Conservation (phyloP, 1,139 yeast species). For the Magnusiomyces paraingens region DNA sequence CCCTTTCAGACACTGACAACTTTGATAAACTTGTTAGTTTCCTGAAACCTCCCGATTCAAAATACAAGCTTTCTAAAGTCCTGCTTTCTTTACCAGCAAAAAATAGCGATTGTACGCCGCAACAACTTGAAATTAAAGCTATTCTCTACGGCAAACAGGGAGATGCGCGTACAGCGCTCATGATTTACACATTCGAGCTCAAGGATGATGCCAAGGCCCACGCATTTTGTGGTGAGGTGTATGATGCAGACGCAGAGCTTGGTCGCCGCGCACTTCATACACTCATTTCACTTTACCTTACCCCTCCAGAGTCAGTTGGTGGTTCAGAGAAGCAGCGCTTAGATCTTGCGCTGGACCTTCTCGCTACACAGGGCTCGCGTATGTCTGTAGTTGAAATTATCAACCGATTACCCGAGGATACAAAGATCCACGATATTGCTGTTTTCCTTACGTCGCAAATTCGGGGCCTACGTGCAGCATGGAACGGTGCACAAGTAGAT, state of each 20-base stretch:
- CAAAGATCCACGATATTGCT: slow-evolving; percentile 42
- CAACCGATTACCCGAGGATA: slow-evolving; percentile 44
- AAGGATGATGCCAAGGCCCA: slow-evolving; percentile 54
- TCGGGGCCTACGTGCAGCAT: slow-evolving; percentile 32
- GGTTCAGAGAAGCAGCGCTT: slow-evolving; percentile 24
- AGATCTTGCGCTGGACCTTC: slow-evolving; percentile 39
- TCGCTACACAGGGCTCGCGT: slow-evolving; percentile 46
- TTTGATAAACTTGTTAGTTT: slow-evolving; percentile 27
- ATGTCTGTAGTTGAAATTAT: slow-evolving; percentile 49
- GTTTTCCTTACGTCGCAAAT: slow-evolving; percentile 45
- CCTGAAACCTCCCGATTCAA: slow-evolving; percentile 22
- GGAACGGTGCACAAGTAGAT: slow-evolving; percentile 21
- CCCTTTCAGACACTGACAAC: slow-evolving; percentile 24
- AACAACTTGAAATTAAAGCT: slow-evolving; percentile 42
- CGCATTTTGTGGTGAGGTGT: slow-evolving; percentile 49
- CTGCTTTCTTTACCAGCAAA: slow-evolving; percentile 28
- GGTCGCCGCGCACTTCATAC: slow-evolving; percentile 37
- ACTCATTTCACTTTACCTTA: slow-evolving; percentile 34
- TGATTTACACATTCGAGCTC: slow-evolving; percentile 54
- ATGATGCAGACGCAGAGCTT: slow-evolving; percentile 33
- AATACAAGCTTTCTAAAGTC: slow-evolving; percentile 34
- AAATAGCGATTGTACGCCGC: slow-evolving; percentile 15
- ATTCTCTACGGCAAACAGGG: slow-evolving; percentile 54
- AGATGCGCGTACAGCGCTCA: slow-evolving; percentile 59
- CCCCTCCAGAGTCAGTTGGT: slow-evolving; percentile 18